Base-by-base conservation (phyloP, 768 basidiomycete genomes). In the Infundibulicybe gibba region DNA sequence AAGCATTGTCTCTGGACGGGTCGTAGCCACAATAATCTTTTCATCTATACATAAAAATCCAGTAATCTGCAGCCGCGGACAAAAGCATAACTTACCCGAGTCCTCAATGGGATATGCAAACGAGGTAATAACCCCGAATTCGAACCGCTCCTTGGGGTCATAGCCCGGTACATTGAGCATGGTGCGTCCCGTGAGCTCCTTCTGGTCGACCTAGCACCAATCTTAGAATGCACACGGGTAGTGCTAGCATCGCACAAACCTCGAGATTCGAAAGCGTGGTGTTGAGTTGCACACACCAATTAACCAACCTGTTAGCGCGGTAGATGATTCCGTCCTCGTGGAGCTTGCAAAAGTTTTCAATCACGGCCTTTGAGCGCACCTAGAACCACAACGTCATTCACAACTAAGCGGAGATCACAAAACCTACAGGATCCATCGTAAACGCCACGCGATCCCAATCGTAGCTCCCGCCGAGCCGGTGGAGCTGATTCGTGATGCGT, bases 261-360 rank as follows among this genome's bases (percentile, higher is more conserved):
- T 98, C 97, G 43, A 99, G 76, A 65, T 97, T 98, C n/a, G 95
- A 98, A 2, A 99, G 72, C 0, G 95, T 95, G 1, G 97, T 99
- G 63, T 97, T 97, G 49, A 99, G 71, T 62, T 83, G 79, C 40
- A 93, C 90, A 71, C 97, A 99, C 95, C 97, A 98, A 60, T 98
- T 97, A 49, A 98, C 95, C 38, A 99, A 79, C 17, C 95, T 85
- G 59, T 97, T 98, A 2, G 94, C 94, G 20, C 97, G 89, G 66
- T 97, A 98, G 40, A 99, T 62, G 53, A 90, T 79, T 1, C 94
- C 94, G 31, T 91, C 89, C 62, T 98, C 94, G 56, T 94, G 87
- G 30, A 99, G 69, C 31, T 77, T 76, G 64, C 91, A 94, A 68
- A 99, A 99, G 3, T 82, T 90, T 64, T 97, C 94, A 20, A 83